These are phyloP conservation scores for Macadamia tetraphylla DNA, from an alignment of 164 flowering plant genomes.

Conservation along the genomic window DNA sequence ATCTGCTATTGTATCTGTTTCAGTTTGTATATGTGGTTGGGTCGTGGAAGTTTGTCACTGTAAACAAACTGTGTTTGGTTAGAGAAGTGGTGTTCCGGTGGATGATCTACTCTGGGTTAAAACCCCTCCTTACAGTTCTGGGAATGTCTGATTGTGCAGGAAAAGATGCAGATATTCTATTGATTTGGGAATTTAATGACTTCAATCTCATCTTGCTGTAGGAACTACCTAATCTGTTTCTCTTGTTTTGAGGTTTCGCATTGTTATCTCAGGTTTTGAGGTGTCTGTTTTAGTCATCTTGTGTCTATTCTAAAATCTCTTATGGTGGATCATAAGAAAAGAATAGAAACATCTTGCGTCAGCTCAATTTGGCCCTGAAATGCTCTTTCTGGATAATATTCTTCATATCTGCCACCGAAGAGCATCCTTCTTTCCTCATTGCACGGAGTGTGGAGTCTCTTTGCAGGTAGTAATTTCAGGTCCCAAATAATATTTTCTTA, in stretches of 20 bases:
- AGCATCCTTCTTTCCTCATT: constrained; percentile 9
- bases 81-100: background rate
- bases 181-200: background rate
- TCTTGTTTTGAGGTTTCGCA: background rate
- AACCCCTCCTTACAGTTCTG: background rate
- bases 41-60: background rate
- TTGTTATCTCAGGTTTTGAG: constrained; percentile 3
- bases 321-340: background rate
- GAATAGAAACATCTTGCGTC: background rate
- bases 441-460: constrained; percentile 11
- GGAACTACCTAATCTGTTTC: background rate
- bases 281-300: constrained; percentile 2
- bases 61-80: background rate
- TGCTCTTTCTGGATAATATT: background rate
- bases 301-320: background rate
- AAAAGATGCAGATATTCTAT: background rate
- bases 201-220: background rate
- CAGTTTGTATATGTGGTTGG: constrained; percentile 2
- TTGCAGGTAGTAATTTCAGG: constrained; percentile 34
- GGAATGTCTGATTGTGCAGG: background rate
- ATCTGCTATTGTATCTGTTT: constrained; percentile 8
- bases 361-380: constrained; percentile 5
- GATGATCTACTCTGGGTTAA: background rate
- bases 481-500: background rate
- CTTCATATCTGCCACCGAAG: constrained; percentile 6